Evolutionary conservation across 176 grass and related monocot genomes (phyloP).

Genomic region (Avena eriantha): DNA sequence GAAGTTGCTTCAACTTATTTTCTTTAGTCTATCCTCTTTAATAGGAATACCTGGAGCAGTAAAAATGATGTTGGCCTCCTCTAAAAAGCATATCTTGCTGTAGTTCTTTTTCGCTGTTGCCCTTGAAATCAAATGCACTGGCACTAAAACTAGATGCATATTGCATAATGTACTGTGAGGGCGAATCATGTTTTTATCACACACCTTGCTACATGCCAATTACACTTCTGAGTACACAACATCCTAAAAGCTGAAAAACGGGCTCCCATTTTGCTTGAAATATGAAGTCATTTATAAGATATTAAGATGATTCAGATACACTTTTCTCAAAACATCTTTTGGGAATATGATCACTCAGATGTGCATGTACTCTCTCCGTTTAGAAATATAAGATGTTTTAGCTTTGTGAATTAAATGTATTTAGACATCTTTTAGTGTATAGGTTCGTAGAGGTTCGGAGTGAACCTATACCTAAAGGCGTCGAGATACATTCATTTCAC

Average conservation of each 20-base stretch:
- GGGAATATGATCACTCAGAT: not conserved
- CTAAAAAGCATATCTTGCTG: not conserved
- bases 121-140: constrained; percentile 32
- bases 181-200: not conserved
- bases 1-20: constrained; percentile 18
- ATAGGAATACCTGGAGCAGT: not conserved
- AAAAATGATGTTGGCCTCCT: not conserved
- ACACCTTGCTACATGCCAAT: constrained; percentile 12
- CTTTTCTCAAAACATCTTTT: constrained; percentile 25
- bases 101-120: not conserved
- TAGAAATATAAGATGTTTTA: too few species aligned
- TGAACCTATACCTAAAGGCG: too few species aligned
- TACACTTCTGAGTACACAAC: not conserved
- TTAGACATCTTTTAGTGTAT: too few species aligned
- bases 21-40: constrained; percentile 9
- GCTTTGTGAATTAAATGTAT: too few species aligned
- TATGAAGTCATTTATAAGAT: not conserved
- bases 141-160: constrained; percentile 20
- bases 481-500: too few species aligned
- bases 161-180: not conserved
- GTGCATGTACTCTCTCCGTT: not conserved
- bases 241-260: constrained; percentile 10
- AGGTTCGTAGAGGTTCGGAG: too few species aligned
- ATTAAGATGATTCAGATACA: constrained; percentile 1
- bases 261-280: not conserved